phyloP scores from a whole-genome alignment of 192 early-diverging fungal species.

The Podila minutissima region DNA sequence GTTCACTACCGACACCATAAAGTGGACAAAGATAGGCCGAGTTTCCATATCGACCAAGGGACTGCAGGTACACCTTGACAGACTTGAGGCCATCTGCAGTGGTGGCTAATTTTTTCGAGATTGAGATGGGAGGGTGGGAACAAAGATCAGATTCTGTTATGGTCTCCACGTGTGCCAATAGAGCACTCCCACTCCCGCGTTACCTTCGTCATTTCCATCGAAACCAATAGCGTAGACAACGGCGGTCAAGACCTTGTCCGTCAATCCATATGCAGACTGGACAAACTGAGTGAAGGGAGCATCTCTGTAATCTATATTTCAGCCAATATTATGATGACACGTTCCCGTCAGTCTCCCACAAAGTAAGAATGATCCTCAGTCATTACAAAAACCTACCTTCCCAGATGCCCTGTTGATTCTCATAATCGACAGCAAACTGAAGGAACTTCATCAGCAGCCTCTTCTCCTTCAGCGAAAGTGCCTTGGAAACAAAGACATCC shows the following conservation, averaged over 20 bases:
- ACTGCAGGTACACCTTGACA: slow-evolving; percentile 73
- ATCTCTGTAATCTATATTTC: slow-evolving; percentile 50
- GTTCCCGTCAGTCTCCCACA: no score
- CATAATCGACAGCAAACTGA: slow-evolving; percentile 66
- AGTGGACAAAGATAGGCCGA: slow-evolving; percentile 84
- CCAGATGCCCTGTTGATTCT: slow-evolving; percentile 44
- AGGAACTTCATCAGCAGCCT: slow-evolving; percentile 92
- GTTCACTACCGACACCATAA: slow-evolving; percentile 91
- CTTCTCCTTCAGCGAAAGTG: slow-evolving; percentile 85
- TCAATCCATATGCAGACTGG: slow-evolving; percentile 64
- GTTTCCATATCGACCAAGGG: slow-evolving; percentile 87
- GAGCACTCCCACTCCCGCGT: not conserved
- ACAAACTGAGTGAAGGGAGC: slow-evolving; percentile 57
- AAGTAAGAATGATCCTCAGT: no score
- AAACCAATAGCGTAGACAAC: slow-evolving; percentile 74
- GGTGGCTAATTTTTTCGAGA: slow-evolving; percentile 39
- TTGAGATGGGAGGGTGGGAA: not conserved
- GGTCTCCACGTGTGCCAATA: not conserved
- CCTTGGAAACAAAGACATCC: slow-evolving; percentile 87
- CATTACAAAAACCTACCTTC: slow-evolving; percentile 20
- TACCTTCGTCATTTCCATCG: slow-evolving; percentile 51
- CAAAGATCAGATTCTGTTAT: slow-evolving; percentile 2
- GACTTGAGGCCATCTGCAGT: slow-evolving; percentile 73
- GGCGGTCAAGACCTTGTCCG: slow-evolving; percentile 68
- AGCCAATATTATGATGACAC: no score